phyloP scores from a whole-genome alignment of 2,329 filamentous ascomycete species.

The Tolypocladium nubicola region DNA sequence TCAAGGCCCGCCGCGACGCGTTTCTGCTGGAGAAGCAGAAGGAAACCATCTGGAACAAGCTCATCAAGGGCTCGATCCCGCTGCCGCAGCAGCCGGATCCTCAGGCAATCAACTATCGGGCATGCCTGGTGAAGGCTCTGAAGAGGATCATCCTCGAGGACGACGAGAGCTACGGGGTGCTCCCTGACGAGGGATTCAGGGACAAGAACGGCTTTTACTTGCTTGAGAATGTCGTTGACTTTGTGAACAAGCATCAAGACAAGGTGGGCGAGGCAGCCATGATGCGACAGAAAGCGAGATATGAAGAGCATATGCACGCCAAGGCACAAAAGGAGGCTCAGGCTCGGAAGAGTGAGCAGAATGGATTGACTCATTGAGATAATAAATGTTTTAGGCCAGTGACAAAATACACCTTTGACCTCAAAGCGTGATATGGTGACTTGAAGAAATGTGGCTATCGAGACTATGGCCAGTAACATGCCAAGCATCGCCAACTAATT shows the following conservation, averaged over 20 bases:
- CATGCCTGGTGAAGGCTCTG: conserved; percentile 28
- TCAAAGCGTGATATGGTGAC: too few species aligned
- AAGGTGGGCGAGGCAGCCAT: conserved; percentile 24
- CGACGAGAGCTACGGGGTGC: conserved; percentile 26
- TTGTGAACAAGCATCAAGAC: conserved; percentile 28
- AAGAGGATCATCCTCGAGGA: conserved; percentile 38
- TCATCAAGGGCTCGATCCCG: conserved; percentile 28
- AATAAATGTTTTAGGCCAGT: background rate
- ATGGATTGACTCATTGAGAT: background rate
- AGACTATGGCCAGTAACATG: too few species aligned
- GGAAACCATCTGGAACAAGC: conserved; percentile 30
- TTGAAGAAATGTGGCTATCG: too few species aligned
- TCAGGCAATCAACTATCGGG: conserved; percentile 18
- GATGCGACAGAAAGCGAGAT: conserved; percentile 10
- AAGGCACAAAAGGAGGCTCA: background rate
- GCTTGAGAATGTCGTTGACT: conserved; percentile 28
- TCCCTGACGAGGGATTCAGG: conserved; percentile 14
- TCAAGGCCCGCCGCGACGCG: conserved; percentile 26
- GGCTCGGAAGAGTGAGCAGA: background rate
- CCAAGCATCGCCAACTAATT: too few species aligned
- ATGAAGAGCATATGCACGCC: background rate
- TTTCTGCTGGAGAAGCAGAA: conserved; percentile 30
- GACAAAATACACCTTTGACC: background rate
- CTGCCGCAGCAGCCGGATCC: conserved; percentile 11
- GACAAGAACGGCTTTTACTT: conserved; percentile 31